Conservation (phyloP, 495 filamentous ascomycete genomes). For the Symbiotaphrina buchneri region DNA sequence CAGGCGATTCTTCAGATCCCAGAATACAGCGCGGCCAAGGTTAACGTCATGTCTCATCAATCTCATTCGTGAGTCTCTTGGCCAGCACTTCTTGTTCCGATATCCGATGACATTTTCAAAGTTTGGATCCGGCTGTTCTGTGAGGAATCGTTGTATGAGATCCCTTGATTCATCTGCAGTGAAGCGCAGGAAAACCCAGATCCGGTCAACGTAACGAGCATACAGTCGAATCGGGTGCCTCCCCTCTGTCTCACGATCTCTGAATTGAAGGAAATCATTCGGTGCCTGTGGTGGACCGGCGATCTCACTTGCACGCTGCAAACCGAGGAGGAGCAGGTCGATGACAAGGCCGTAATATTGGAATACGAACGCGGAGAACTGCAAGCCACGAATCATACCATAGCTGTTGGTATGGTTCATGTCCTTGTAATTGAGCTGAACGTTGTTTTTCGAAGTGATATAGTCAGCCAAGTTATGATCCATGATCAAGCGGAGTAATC, state of each 20-base stretch:
- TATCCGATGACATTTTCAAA: slow-evolving; percentile 99
- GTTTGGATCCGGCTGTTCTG: slow-evolving; percentile 95
- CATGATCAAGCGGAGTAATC: slow-evolving; percentile 88
- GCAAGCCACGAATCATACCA: slow-evolving; percentile 89
- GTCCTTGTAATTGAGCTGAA: slow-evolving; percentile 97
- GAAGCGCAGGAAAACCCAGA: slow-evolving; percentile 96
- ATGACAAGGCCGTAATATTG: slow-evolving; percentile 97
- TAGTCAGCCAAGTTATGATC: slow-evolving; percentile 99
- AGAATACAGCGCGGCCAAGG: slow-evolving; percentile 92
- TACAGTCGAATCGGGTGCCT: slow-evolving; percentile 92
- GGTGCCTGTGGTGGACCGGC: slow-evolving; percentile 90
- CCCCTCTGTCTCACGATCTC: slow-evolving; percentile 72
- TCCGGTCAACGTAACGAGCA: slow-evolving; percentile 91
- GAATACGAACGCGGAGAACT: slow-evolving; percentile 97
- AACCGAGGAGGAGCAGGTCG: slow-evolving; percentile 76
- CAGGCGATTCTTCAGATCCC: slow-evolving; percentile 95
- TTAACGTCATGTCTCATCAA: slow-evolving; percentile 99
- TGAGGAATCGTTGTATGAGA: slow-evolving; percentile 92
- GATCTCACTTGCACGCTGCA: slow-evolving; percentile 91
- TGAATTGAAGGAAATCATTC: slow-evolving; percentile 97
- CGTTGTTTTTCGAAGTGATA: slow-evolving; percentile 98
- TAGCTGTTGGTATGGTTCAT: slow-evolving; percentile 99
- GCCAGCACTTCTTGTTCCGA: slow-evolving; percentile 99
- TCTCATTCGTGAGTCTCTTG: slow-evolving; percentile 89
- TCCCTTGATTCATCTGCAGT: slow-evolving; percentile 84